Evolutionary conservation across 2,329 filamentous ascomycete genomes (phyloP).

Genomic region (Dactylellina leptospora): DNA sequence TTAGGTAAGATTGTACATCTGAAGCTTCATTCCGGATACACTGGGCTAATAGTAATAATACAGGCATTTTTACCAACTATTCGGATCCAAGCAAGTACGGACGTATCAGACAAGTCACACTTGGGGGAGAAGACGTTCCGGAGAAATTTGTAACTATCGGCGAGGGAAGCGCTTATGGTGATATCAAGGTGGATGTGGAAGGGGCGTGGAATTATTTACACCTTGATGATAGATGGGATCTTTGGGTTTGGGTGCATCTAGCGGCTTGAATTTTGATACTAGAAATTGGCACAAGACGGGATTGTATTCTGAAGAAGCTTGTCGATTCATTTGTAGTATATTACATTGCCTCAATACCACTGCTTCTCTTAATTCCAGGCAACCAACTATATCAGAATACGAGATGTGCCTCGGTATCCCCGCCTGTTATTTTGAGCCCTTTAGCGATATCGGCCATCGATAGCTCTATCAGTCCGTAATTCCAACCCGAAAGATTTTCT

Average conservation of each 20-base stretch:
- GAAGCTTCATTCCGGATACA: not conserved
- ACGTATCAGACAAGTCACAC: conserved; percentile 42
- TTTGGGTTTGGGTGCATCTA: conserved; percentile 41
- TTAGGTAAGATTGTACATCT: conserved; percentile 35
- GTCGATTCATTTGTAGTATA: too few relatives aligned
- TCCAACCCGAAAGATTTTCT: too few relatives aligned
- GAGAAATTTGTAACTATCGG: conserved; percentile 33
- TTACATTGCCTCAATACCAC: too few relatives aligned
- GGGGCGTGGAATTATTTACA: conserved; percentile 35
- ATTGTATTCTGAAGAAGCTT: too few relatives aligned
- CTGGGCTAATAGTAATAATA: not conserved
- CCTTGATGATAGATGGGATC: conserved; percentile 36
- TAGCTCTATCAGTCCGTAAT: too few relatives aligned
- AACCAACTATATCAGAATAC: too few relatives aligned
- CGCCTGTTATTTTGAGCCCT: too few relatives aligned
- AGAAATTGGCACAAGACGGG: too few relatives aligned
- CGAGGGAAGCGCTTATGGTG: conserved; percentile 14
- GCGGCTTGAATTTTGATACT: conserved; percentile 22
- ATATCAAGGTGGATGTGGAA: conserved; percentile 30
- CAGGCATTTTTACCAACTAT: conserved; percentile 40
- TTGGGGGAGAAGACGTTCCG: conserved; percentile 46
- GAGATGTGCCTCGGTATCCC: too few relatives aligned
- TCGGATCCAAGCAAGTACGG: conserved; percentile 26
- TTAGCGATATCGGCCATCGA: too few relatives aligned
- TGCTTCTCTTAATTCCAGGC: too few relatives aligned